phyloP scores from a whole-genome alignment of 2,329 filamentous ascomycete genomes.

The Monosporascus sp. region DNA sequence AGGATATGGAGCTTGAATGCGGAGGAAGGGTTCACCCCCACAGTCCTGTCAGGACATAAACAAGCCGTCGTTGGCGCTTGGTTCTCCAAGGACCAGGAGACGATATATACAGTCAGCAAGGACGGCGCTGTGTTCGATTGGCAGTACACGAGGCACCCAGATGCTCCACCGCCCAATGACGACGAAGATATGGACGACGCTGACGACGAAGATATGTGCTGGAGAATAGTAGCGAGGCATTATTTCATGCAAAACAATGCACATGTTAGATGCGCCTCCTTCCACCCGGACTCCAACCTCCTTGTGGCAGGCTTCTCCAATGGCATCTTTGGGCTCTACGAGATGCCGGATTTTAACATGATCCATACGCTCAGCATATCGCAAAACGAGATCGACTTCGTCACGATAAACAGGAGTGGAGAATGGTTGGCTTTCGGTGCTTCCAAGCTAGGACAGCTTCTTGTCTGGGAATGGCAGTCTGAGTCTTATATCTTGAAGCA shows the following conservation, averaged over 20 bases:
- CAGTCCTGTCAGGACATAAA: conserved; percentile 83
- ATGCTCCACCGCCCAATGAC: conserved; percentile 47
- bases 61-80: conserved; percentile 91
- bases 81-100: conserved; percentile 92
- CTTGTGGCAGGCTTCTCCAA: conserved; percentile 96
- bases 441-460: conserved; percentile 87
- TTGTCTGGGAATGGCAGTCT: conserved; percentile 99
- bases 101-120: conserved; percentile 92
- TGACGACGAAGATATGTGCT: conserved; percentile 66
- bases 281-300: conserved; percentile 81
- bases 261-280: conserved; percentile 83
- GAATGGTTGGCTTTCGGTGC: conserved; percentile 98
- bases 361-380: conserved; percentile 93
- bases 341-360: conserved; percentile 91
- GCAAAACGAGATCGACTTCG: conserved; percentile 91
- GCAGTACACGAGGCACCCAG: conserved; percentile 67
- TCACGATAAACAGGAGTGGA: conserved; percentile 88
- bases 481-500: conserved; percentile 99
- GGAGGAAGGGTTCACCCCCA: conserved; percentile 84
- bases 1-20: conserved; percentile 90
- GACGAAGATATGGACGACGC: conserved; percentile 57
- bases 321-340: conserved; percentile 88
- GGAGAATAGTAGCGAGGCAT: conserved; percentile 86
- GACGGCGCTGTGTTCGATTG: conserved; percentile 96
- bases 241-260: conserved; percentile 92